These are phyloP conservation scores for Tolypocladium ophioglossoides DNA, from an alignment of 2,329 filamentous ascomycete genomes.

Conservation along the genomic window DNA sequence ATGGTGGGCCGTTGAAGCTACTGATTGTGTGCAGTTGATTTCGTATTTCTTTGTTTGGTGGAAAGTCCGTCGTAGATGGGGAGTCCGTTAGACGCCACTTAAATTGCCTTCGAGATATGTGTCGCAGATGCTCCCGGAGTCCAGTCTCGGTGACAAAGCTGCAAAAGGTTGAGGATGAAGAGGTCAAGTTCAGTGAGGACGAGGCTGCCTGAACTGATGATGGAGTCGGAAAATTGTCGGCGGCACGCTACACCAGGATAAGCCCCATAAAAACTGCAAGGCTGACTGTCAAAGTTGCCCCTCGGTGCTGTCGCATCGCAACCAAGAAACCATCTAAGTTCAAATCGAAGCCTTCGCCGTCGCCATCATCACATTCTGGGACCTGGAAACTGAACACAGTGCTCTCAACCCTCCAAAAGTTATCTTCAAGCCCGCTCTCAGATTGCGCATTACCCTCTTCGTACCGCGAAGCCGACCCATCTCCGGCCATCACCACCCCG, in stretches of 20 bases:
- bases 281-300: not conserved
- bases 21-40: not conserved
- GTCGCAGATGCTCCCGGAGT: not conserved
- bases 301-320: not conserved
- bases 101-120: too few relatives aligned
- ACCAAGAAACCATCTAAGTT: not conserved
- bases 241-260: not conserved
- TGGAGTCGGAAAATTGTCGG: not conserved
- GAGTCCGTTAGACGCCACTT: not conserved
- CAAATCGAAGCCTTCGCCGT: not conserved
- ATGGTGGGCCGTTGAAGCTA: constrained; percentile 35
- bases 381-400: too few relatives aligned
- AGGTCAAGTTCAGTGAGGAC: not conserved
- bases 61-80: not conserved
- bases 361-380: not conserved
- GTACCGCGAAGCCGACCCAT: not conserved
- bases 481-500: not conserved
- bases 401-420: not conserved
- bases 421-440: not conserved
- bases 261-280: constrained; percentile 2
- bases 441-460: not conserved
- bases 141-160: not conserved
- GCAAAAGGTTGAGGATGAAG: not conserved
- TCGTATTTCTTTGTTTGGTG: not conserved
- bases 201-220: not conserved